Evolutionary conservation across 139 green algal genomes (phyloP).

Genomic region (Mychonastes homosphaera): DNA sequence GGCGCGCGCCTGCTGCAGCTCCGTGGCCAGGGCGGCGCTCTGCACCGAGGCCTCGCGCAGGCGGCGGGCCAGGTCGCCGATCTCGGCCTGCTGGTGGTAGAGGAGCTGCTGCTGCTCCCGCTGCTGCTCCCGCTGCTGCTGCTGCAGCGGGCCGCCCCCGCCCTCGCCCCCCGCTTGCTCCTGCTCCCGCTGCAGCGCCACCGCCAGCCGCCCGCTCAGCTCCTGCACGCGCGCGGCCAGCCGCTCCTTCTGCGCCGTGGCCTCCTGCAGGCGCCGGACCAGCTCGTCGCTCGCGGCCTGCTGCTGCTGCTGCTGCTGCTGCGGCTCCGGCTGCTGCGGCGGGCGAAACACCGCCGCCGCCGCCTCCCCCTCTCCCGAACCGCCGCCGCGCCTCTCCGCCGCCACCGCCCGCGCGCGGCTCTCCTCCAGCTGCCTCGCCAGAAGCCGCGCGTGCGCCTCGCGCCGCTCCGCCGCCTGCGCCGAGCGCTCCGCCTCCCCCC

Average conservation of each 20-base stretch:
- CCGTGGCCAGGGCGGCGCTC: no score
- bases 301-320: slow-evolving; percentile 8
- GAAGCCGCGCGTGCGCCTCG: neutral
- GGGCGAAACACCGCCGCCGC: no score
- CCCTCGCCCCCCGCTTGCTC: no score
- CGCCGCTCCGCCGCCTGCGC: neutral
- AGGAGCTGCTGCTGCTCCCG: neutral
- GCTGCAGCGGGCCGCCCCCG: no score
- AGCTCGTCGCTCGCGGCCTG: neutral
- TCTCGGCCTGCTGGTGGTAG: no score
- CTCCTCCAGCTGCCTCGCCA: neutral
- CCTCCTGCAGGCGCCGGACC: neutral
- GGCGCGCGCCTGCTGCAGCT: no score
- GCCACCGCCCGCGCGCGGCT: neutral
- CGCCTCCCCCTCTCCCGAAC: neutral
- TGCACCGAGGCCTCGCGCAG: no score
- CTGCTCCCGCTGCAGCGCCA: slow-evolving; percentile 5
- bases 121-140: slow-evolving; percentile 7
- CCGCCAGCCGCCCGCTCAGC: slow-evolving; percentile 1
- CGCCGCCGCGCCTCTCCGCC: slow-evolving; percentile 9
- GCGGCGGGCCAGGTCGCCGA: no score
- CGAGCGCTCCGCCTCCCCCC: neutral
- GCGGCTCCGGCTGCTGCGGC: slow-evolving; percentile 7
- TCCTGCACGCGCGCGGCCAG: neutral
- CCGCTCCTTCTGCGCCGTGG: slow-evolving; percentile 9